Conservation (phyloP, 352 stramenopile species). For the Phytophthora sp. region DNA sequence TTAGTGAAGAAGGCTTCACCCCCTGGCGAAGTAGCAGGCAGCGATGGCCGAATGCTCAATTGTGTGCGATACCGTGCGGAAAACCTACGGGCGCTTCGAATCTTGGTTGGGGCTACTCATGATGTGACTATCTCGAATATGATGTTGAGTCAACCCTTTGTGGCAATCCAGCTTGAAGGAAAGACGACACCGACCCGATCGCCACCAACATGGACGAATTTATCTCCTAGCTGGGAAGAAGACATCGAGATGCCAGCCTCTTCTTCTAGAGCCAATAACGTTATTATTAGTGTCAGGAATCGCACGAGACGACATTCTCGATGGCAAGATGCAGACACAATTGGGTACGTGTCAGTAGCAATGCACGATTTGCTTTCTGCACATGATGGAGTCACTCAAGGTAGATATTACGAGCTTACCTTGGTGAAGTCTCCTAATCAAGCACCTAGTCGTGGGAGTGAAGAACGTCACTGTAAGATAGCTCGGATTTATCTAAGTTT, state of each 20-base stretch:
- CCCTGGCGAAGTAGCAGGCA: constrained; percentile 6
- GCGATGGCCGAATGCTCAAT: constrained; percentile 28
- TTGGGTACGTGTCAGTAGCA: constrained; percentile 51
- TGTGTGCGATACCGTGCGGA: constrained; percentile 34
- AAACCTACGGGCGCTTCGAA: constrained; percentile 42
- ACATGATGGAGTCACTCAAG: constrained; percentile 20
- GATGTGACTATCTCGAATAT: constrained; percentile 50
- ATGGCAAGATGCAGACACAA: constrained; percentile 30
- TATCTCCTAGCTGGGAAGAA: constrained; percentile 70
- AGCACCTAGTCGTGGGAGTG: neutral
- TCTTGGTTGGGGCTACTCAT: constrained; percentile 54
- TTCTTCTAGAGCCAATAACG: constrained; percentile 41
- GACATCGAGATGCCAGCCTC: constrained; percentile 56
- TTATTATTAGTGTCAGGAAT: constrained; percentile 56
- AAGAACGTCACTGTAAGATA: neutral
- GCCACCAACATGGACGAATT: constrained; percentile 58
- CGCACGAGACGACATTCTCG: constrained; percentile 31
- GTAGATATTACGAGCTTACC: constrained; percentile 35
- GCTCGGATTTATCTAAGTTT: constrained; percentile 39
- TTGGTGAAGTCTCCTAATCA: constrained; percentile 7
- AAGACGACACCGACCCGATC: constrained; percentile 35
- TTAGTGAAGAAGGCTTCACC: constrained; percentile 28
- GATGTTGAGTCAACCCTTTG: constrained; percentile 53
- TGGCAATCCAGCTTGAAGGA: constrained; percentile 55
- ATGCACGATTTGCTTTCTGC: constrained; percentile 47